phyloP scores from a whole-genome alignment of 2,329 filamentous ascomycete species.

The Pseudogymnoascus sp. region DNA sequence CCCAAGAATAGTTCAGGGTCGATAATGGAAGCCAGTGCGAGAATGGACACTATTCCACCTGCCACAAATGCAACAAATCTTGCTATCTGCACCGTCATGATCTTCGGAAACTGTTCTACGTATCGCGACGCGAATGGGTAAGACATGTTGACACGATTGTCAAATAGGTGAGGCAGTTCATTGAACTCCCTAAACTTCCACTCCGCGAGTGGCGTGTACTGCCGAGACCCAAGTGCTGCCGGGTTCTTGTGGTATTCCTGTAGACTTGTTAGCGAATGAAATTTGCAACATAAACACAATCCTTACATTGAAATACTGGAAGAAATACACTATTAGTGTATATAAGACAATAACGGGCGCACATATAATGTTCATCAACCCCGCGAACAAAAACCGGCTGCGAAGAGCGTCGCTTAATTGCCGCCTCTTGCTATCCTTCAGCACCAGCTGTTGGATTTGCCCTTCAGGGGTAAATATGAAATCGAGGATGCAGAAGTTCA shows the following conservation, averaged over 20 bases:
- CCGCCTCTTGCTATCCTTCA: conserved; percentile 74
- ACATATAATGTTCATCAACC: conserved; percentile 76
- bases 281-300: background rate
- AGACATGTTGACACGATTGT: conserved; percentile 85
- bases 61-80: conserved; percentile 81
- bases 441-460: conserved; percentile 77
- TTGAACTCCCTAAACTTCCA: conserved; percentile 99
- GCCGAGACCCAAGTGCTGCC: conserved; percentile 73
- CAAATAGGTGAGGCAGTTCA: conserved; percentile 85
- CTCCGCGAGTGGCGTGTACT: conserved; percentile 87
- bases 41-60: conserved; percentile 76
- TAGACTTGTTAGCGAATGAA: background rate
- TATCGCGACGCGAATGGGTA: conserved; percentile 89
- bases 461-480: conserved; percentile 88
- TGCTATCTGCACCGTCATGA: conserved; percentile 79
- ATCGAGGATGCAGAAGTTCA: conserved; percentile 83
- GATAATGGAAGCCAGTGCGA: conserved; percentile 75
- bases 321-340: conserved; percentile 81
- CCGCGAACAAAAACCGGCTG: conserved; percentile 72
- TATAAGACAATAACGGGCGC: conserved; percentile 84
- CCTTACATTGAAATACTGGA: conserved; percentile 84
- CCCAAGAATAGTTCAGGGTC: conserved; percentile 85
- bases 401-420: conserved; percentile 71
- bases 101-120: conserved; percentile 91
- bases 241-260: conserved; percentile 95